phyloP scores from a whole-genome alignment of 2,329 filamentous ascomycete genomes.

The Talaromyces sp. region DNA sequence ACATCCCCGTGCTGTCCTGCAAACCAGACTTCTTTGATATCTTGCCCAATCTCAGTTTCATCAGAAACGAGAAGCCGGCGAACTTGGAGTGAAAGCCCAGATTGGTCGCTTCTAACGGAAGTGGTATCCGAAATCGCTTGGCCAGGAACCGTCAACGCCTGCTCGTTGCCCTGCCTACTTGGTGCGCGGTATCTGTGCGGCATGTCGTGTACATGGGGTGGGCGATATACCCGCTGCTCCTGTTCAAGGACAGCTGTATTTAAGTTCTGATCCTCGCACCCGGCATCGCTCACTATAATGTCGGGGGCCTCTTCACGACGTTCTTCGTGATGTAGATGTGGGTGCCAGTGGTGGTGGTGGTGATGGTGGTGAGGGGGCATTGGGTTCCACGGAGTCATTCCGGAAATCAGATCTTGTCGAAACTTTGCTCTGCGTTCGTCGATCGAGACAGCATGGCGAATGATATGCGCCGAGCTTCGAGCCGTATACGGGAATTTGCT shows the following conservation, averaged over 20 bases:
- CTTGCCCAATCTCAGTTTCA: constrained; percentile 34
- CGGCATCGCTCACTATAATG: background rate
- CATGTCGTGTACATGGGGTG: background rate
- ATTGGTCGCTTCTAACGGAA: background rate
- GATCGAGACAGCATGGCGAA: constrained; percentile 54
- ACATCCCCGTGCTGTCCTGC: constrained; percentile 70
- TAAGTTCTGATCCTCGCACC: background rate
- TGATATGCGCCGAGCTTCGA: constrained; percentile 49
- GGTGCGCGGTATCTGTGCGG: background rate
- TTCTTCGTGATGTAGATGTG: background rate
- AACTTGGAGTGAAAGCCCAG: background rate
- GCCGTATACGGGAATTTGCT: constrained; percentile 64
- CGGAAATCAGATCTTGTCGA: constrained; percentile 51
- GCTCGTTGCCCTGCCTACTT: background rate
- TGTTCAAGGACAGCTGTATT: background rate
- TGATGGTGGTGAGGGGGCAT: background rate
- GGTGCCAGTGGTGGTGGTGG: background rate
- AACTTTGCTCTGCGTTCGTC: constrained; percentile 56
- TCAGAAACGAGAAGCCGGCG: background rate
- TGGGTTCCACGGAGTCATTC: constrained; percentile 26
- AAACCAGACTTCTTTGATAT: constrained; percentile 70
- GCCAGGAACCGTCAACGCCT: background rate
- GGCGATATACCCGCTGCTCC: background rate
- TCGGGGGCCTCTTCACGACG: background rate
- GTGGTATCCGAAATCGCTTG: background rate